Evolutionary conservation across 768 basidiomycete species (phyloP).

Genomic region (Phlebiopsis flavidoalba): DNA sequence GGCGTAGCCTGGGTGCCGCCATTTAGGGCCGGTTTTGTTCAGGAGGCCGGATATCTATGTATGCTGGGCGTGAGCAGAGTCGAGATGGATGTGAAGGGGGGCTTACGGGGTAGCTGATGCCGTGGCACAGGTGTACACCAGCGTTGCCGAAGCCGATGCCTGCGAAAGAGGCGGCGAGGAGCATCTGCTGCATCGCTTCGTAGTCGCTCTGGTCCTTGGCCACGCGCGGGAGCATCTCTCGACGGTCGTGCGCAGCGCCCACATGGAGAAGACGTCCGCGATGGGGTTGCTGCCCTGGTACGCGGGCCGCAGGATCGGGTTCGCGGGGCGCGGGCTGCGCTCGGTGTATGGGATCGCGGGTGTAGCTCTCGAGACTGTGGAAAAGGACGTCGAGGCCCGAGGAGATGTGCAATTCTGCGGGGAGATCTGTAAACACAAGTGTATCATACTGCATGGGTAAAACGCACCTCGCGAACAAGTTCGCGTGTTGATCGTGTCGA

Average conservation of each 20-base stretch:
- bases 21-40: slow-evolving; percentile 93
- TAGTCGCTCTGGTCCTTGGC: slow-evolving; percentile 72
- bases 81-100: background rate
- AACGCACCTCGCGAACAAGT: slow-evolving; percentile 55
- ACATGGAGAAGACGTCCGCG: slow-evolving; percentile 92
- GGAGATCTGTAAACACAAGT: slow-evolving; percentile 74
- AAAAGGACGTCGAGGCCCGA: slow-evolving; percentile 95
- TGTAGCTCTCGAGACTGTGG: slow-evolving; percentile 93
- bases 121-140: slow-evolving; percentile 87
- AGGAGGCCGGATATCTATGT: slow-evolving; percentile 90
- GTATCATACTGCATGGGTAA: slow-evolving; percentile 27
- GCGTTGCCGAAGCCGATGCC: slow-evolving; percentile 96
- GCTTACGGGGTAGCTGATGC: slow-evolving; percentile 81
- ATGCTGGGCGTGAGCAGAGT: background rate
- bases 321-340: slow-evolving; percentile 81
- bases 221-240: slow-evolving; percentile 82
- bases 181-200: slow-evolving; percentile 88
- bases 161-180: slow-evolving; percentile 89
- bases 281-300: slow-evolving; percentile 94
- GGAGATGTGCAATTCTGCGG: slow-evolving; percentile 84
- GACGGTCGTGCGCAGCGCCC: slow-evolving; percentile 88
- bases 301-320: slow-evolving; percentile 87
- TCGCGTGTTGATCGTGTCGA: slow-evolving; percentile 87
- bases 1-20: slow-evolving; percentile 85
- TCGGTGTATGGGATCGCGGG: slow-evolving; percentile 94